Conservation (phyloP, 2,329 filamentous ascomycete genomes). For the Aureobasidium leucospermi region DNA sequence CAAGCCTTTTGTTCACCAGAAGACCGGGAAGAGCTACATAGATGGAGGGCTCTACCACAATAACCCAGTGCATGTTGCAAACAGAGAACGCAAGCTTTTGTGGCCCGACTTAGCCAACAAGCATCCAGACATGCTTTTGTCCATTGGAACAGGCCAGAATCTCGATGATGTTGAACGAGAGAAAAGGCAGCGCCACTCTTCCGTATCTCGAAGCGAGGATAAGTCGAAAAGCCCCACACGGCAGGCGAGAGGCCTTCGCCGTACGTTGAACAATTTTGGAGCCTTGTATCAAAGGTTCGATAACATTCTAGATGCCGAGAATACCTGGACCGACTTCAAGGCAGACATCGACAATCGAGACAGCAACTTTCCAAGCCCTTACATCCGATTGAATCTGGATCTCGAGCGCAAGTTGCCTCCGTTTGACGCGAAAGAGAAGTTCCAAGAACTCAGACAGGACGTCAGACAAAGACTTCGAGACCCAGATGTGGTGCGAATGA, state of each 20-base stretch:
- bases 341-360: conserved; percentile 17
- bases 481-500: conserved; percentile 23
- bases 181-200: neutral
- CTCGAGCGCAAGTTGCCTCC: conserved; percentile 23
- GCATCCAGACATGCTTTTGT: conserved; percentile 28
- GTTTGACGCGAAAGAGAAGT: conserved; percentile 29
- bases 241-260: neutral
- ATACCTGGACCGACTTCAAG: conserved; percentile 29
- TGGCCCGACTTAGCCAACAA: conserved; percentile 26
- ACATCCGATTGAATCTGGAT: conserved; percentile 31
- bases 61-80: conserved; percentile 45
- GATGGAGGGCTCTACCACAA: conserved; percentile 45
- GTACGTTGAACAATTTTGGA: neutral
- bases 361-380: conserved; percentile 17
- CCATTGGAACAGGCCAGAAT: conserved; percentile 29
- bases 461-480: conserved; percentile 25
- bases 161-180: conserved; percentile 16
- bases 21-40: conserved; percentile 40
- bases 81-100: conserved; percentile 35
- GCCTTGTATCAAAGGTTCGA: conserved; percentile 21
- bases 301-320: conserved; percentile 30
- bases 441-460: conserved; percentile 26
- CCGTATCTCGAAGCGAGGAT: neutral
- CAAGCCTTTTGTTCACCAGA: conserved; percentile 44
- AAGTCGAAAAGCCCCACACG: neutral